Base-by-base conservation (phyloP, 2,329 filamentous ascomycete genomes). In the Fusarium odoratissimum region DNA sequence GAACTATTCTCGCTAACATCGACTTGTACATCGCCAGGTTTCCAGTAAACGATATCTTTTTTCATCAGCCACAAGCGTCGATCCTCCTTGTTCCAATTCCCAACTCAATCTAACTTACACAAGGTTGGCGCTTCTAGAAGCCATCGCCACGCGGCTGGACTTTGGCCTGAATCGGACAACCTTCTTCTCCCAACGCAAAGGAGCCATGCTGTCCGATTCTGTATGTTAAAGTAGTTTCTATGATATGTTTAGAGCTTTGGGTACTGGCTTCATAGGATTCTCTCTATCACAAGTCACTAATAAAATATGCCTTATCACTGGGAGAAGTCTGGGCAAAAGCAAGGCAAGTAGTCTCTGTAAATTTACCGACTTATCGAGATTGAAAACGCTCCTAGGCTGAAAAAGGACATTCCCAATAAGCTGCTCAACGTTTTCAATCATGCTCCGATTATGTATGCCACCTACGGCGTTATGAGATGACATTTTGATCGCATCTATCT, bases 81-180 rank as follows among this genome's bases (percentile, higher is more conserved):
- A 28, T 28, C 17, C 5, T 45, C 25, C 3, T 6, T 14, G 8
- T 45, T 28, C 17, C 3, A 14, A 10, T 21, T 4, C 7, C 11
- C 0, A n/a, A n/a, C 0, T 31, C 14, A 2, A 12, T 23, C 14
- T n/a, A 3, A n/a, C 3, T 12, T 9, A 19, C 0, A 21, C 3
- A 21, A 10, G 4, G 3, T 9, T 8, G 25, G 6, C 16, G 7
- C 1, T 8, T 25, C 38, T 13, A 4, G 4, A 14, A 10, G 23
- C 4, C 2, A 8, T n/a, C 28, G 14, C 21, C 14, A 48, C 10
- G 0, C 8, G 4, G 9, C 10, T n/a, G 14, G 14, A 8, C 8
- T 4, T 31, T n/a, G 8, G 14, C 19, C 13, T 8, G 3, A 8
- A 30, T 30, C 3, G 19, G 19, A 48, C 6, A 30, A 7, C 10